These are phyloP conservation scores for Musa acuminata DNA, from an alignment of 176 grass and related monocot genomes.

Conservation along the genomic window DNA sequence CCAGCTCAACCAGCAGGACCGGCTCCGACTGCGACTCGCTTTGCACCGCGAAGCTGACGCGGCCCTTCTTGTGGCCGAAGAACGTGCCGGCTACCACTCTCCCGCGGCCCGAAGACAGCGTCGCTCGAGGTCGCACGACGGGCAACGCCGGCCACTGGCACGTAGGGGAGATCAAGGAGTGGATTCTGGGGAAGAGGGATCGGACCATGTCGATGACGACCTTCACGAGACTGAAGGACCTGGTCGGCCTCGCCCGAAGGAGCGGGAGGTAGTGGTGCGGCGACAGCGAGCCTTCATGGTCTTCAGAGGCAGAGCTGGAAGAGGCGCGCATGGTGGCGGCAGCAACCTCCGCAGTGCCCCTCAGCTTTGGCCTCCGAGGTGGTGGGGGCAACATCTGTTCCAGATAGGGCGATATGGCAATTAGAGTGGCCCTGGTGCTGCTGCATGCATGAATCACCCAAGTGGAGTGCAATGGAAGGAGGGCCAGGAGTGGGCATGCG, in stretches of 20 bases:
- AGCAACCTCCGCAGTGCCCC: not conserved
- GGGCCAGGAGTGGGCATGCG: no score
- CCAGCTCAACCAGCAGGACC: slow-evolving; percentile 10
- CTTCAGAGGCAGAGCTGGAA: not conserved
- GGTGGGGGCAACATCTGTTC: no score
- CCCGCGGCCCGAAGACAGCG: not conserved
- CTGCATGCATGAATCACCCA: no score
- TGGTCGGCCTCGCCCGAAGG: not conserved
- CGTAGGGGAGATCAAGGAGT: not conserved
- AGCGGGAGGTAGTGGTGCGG: not conserved
- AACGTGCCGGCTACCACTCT: slow-evolving; percentile 9
- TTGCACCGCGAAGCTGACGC: slow-evolving; percentile 18
- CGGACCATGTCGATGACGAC: slow-evolving; percentile 1
- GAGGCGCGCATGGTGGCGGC: not conserved
- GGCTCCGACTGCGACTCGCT: slow-evolving; percentile 1
- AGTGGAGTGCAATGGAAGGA: no score
- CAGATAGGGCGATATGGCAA: no score
- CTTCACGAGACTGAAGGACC: not conserved
- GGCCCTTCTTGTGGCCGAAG: slow-evolving; percentile 15
- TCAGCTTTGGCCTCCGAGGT: no score
- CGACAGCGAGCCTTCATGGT: not conserved
- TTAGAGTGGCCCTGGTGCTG: no score
- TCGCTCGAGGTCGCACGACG: not conserved
- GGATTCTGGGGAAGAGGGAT: slow-evolving; percentile 2
- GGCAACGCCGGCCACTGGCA: not conserved